phyloP scores from a whole-genome alignment of 1,284 basidiomycete species.

The Phenoliferia sp. region DNA sequence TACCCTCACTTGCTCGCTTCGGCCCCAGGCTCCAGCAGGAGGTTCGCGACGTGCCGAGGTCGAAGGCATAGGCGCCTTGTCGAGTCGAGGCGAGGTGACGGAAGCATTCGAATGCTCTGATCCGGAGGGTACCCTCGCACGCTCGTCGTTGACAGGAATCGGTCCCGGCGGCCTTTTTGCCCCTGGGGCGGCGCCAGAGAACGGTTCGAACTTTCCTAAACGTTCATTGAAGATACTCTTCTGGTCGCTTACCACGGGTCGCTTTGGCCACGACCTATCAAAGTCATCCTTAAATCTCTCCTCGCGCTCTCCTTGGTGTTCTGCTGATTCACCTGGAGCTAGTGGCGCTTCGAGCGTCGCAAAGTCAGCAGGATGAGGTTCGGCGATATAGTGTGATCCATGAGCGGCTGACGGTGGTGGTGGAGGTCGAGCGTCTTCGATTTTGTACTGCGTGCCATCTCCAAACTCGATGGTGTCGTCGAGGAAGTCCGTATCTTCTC shows the following conservation, averaged over 20 bases:
- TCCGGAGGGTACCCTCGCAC: background rate
- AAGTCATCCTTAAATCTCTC: slow-evolving; percentile 82
- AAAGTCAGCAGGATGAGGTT: slow-evolving; percentile 28
- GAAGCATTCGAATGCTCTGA: background rate
- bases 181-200: slow-evolving; percentile 1
- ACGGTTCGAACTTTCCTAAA: slow-evolving; percentile 30
- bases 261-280: slow-evolving; percentile 66
- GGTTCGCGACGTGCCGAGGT: background rate
- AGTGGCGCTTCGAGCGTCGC: slow-evolving; percentile 25
- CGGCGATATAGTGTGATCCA: slow-evolving; percentile 24
- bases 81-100: slow-evolving; percentile 6
- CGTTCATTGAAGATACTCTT: slow-evolving; percentile 48
- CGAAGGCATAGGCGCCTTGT: slow-evolving; percentile 5
- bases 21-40: background rate
- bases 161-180: background rate
- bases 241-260: slow-evolving; percentile 30
- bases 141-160: background rate
- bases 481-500: slow-evolving; percentile 85
- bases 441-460: slow-evolving; percentile 80
- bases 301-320: slow-evolving; percentile 49
- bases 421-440: slow-evolving; percentile 43
- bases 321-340: slow-evolving; percentile 22
- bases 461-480: slow-evolving; percentile 87
- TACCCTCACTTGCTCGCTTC: slow-evolving; percentile 11
- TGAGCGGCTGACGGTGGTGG: slow-evolving; percentile 45